Percentiles rank a stretch among this genome's conserved stretches.
These are phyloP conservation scores for Aspergillus carbonarius DNA, from an alignment of 2,329 filamentous ascomycete species.

Conservation along the genomic window DNA sequence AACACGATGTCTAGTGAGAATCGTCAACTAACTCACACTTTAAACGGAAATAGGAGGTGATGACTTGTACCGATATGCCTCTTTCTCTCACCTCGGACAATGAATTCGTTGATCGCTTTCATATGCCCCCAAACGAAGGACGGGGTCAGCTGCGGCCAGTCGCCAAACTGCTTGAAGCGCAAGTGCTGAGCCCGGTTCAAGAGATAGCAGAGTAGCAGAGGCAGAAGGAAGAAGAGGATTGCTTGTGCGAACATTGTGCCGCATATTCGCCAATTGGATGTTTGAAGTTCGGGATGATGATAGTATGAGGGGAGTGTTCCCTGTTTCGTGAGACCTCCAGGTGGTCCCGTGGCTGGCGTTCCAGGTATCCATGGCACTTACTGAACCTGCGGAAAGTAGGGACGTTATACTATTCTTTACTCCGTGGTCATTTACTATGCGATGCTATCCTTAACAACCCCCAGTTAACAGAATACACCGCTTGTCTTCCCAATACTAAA, in stretches of 20 bases:
- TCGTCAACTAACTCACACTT: neutral
- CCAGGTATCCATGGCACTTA: neutral
- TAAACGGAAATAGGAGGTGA: too few relatives aligned
- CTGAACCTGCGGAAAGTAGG: neutral
- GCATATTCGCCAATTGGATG: neutral
- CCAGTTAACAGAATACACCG: too few relatives aligned
- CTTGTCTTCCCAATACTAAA: too few relatives aligned
- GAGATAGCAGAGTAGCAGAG: constrained; percentile 2
- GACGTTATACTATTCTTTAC: too few relatives aligned
- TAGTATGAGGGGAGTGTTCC: neutral
- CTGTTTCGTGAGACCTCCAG: too few relatives aligned
- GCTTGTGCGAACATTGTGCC: neutral
- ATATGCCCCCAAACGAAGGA: constrained; percentile 18
- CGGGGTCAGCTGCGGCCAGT: constrained; percentile 13
- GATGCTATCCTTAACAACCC: neutral
- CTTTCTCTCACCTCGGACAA: neutral
- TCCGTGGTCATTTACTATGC: too few relatives aligned
- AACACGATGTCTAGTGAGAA: neutral
- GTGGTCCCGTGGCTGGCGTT: neutral
- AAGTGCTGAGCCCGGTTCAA: neutral
- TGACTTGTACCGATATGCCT: constrained; percentile 7
- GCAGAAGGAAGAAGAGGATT: neutral
- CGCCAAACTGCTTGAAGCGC: constrained; percentile 11
- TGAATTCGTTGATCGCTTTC: constrained; percentile 8
- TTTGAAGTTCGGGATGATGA: neutral